Evolutionary conservation across 2,329 filamentous ascomycete species (phyloP), one percentile per base, ranked within the genome.

Genomic region (Penicillium corylophilum): DNA sequence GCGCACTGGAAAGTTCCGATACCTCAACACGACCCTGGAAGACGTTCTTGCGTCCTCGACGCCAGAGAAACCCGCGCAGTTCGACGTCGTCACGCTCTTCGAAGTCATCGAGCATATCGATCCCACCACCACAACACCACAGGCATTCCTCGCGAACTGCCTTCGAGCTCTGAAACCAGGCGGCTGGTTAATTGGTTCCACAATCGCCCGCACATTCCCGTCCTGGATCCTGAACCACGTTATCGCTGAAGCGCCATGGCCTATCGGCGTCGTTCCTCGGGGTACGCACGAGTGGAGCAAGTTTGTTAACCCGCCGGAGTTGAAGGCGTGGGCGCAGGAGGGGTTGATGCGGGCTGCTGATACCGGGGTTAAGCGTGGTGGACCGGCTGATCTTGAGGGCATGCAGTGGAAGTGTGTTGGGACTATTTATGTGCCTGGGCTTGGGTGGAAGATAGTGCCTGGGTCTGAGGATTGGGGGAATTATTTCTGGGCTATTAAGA

Each of bases 211-310:
- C 57, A 95, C 90, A 1, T 89, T 89, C 81, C 84, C 84, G 55
- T 94, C 89, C 61, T 99, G 90, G 87, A 73, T 96, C 42, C 91
- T 93, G 12, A 99, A 95, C 2, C 96, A 96, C 65, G 76, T 97
- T 22, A 80, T 96, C 57, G 94, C 94, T 0, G 94, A 99, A 75
- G 89, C 74, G 69, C 96, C 51, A 64, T 95, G 68, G 72, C 67
- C 75, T 3, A 68, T 77, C 33, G 80, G 89, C 5, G 90, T 97
- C 55, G 94, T 99, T 50, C 94, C 94, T 9, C 83, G 82, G 58
- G 94, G 94, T 1, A 99, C 94, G 42, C 94, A 99, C 74, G 91
- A 96, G 71, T 99, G 94, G 94, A 80, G 80, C 56, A 95, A 97
- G 76, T 99, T 97, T 74, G 86, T 99, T 60, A 94, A 96, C 67